phyloP scores from a whole-genome alignment of 441 rosid species.

The Adansonia gregorii region DNA sequence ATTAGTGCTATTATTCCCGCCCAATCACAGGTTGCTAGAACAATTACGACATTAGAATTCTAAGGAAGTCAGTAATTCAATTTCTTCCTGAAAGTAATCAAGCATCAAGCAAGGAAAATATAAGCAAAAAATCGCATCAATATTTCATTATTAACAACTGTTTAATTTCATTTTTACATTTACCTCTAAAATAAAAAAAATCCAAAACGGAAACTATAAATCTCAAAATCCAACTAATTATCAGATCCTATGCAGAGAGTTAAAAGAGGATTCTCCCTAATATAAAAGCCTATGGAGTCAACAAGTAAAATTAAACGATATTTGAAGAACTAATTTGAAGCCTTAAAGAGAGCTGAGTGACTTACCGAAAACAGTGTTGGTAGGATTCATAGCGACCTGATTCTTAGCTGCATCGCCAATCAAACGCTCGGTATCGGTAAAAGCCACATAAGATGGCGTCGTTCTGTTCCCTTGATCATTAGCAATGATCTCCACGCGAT shows the following conservation, averaged over 20 bases:
- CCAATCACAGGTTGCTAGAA: background rate
- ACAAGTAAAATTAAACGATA: background rate
- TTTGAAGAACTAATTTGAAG: background rate
- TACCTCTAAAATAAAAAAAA: background rate
- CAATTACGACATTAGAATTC: background rate
- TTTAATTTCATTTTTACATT: no score
- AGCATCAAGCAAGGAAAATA: background rate
- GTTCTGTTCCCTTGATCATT: constrained; percentile 63
- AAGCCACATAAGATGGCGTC: constrained; percentile 62
- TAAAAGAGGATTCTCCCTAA: background rate
- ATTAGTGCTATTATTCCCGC: background rate
- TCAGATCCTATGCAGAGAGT: background rate
- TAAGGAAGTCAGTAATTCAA: background rate
- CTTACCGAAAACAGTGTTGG: constrained; percentile 58
- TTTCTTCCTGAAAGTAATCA: background rate
- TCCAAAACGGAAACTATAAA: background rate
- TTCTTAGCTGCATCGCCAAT: constrained; percentile 60
- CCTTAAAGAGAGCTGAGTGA: background rate
- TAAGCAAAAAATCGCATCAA: background rate
- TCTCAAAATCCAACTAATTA: background rate
- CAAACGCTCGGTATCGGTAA: constrained; percentile 57
- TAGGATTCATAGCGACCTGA: constrained; percentile 64
- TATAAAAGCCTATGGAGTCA: background rate
- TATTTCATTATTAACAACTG: background rate
- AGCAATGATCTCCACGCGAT: constrained; percentile 67